Percentiles rank a stretch among this genome's conserved stretches.
phyloP scores from a whole-genome alignment of 305 asterid genomes.

The Caryopteris hybrid region DNA sequence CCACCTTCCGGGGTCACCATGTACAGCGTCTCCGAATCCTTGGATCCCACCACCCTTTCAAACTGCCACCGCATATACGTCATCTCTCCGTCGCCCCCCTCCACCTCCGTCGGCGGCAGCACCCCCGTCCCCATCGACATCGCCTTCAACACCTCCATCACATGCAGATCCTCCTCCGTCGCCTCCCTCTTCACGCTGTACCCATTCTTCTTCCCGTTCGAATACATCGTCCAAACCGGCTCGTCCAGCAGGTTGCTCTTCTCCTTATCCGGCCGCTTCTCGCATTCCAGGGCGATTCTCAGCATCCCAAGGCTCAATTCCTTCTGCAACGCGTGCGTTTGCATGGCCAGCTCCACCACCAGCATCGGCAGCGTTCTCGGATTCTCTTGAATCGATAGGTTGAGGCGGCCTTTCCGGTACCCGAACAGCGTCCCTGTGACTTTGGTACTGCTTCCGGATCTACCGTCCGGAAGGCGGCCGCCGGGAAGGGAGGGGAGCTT shows the following conservation, averaged over 20 bases:
- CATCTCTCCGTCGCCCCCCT: conserved; percentile 54
- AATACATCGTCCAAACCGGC: conserved; percentile 62
- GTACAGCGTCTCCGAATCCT: conserved; percentile 64
- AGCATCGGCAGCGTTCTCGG: conserved; percentile 54
- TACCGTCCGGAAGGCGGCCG: conserved; percentile 40
- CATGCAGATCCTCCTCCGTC: conserved; percentile 59
- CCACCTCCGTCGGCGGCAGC: conserved; percentile 47
- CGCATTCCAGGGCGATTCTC: conserved; percentile 68
- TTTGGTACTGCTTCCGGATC: conserved; percentile 14
- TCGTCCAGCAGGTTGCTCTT: conserved; percentile 48
- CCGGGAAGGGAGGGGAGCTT: conserved; percentile 64
- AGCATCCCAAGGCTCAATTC: conserved; percentile 65
- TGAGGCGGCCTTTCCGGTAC: conserved; percentile 51
- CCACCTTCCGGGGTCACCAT: conserved; percentile 70
- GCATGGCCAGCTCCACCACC: conserved; percentile 67
- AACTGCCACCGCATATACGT: conserved; percentile 67
- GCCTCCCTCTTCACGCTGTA: conserved; percentile 49
- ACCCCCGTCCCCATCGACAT: conserved; percentile 83
- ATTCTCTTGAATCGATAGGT: conserved; percentile 62
- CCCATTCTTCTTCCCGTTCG: conserved; percentile 72
- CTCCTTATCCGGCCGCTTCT: conserved; percentile 45
- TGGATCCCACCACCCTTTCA: conserved; percentile 68
- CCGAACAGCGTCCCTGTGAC: conserved; percentile 69
- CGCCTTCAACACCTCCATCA: conserved; percentile 72
- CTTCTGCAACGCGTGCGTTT: conserved; percentile 49